Percentiles rank a stretch among this genome's conserved stretches.
Conservation (phyloP, 805 yeast genomes). For the Torulaspora quercuum region DNA sequence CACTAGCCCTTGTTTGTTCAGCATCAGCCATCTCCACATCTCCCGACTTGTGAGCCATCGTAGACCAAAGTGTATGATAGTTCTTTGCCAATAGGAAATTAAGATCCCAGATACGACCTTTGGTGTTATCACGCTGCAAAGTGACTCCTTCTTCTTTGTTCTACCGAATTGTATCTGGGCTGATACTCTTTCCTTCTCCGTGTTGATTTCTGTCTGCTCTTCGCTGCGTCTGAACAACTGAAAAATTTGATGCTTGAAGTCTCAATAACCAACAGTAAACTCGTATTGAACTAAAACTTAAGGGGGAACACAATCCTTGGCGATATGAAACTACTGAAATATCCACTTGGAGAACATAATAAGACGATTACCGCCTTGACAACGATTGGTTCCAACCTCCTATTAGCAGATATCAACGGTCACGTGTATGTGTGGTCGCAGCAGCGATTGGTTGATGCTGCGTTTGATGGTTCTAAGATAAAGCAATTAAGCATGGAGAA, state of each 20-base stretch:
- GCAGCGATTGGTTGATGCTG: slow-evolving; percentile 28
- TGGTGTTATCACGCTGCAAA: too few species aligned
- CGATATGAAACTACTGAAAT: slow-evolving; percentile 32
- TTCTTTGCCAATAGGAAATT: too few species aligned
- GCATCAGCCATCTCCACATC: slow-evolving; percentile 27
- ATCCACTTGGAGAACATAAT: slow-evolving; percentile 29
- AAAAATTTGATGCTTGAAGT: slow-evolving; percentile 3
- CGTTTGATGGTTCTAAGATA: slow-evolving; percentile 27
- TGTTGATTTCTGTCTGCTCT: slow-evolving; percentile 3
- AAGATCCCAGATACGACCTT: too few species aligned
- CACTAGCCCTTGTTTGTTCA: slow-evolving; percentile 20
- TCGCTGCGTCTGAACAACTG: slow-evolving; percentile 1
- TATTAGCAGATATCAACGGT: slow-evolving; percentile 25
- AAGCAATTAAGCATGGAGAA: slow-evolving; percentile 15
- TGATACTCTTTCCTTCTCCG: too few species aligned
- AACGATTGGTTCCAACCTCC: slow-evolving; percentile 15
- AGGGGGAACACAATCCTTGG: background rate
- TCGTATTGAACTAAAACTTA: slow-evolving; percentile 1
- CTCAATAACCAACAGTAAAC: slow-evolving; percentile 1
- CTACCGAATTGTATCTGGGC: too few species aligned
- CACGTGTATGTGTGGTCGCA: slow-evolving; percentile 32
- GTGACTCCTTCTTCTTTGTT: too few species aligned
- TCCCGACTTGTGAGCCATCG: slow-evolving; percentile 16
- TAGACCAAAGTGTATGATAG: too few species aligned
- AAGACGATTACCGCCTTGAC: slow-evolving; percentile 28